Base-by-base conservation (phyloP, 257 asterid genomes). In the Ajuga chamaepitys region DNA sequence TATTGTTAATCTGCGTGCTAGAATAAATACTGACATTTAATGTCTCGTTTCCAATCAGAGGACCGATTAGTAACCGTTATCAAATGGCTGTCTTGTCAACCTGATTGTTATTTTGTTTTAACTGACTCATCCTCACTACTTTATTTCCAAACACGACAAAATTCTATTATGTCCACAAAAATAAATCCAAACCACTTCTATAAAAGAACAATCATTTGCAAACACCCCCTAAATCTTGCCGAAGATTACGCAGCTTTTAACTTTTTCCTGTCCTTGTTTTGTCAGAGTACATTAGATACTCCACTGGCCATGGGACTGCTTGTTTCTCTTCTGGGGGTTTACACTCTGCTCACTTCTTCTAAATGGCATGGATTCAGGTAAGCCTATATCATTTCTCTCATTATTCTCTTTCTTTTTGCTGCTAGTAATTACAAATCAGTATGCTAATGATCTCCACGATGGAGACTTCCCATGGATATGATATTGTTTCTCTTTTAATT, bases 201-300 rank as follows among this genome's bases (percentile, higher is more conserved):
- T 26, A 54, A n/a, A n/a, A n/a, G n/a, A n/a, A n/a, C n/a, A n/a
- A n/a, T 28, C 47, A 47, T 17, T 45, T 50, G 20, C 59, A 32
- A 10, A 18, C 28, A 0, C n/a, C n/a, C n/a, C n/a, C n/a, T n/a
- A n/a, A n/a, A n/a, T n/a, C n/a, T n/a, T n/a, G n/a, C 48, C 16
- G 30, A 37, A 38, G 12, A 38, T 35, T 58, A 12, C 75, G 64
- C 67, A 58, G 70, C 30, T 58, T 65, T 54, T 62, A 46, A 77
- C 62, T 38, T 72, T 66, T 54, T 45, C 32, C 67, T 75, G 21
- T 64, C 6, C 64, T 50, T 66, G 37, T n/a, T 26, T 66, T 83
- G 37, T 63, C 86, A 91, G 98, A 88, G 96, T 75, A 82, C 98
- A 0, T 81, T 82, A 50, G 98, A 91, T 79, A 74, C 74, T 62